Conservation (phyloP, 2,329 filamentous ascomycete species). For the Aspergillus piperis region DNA sequence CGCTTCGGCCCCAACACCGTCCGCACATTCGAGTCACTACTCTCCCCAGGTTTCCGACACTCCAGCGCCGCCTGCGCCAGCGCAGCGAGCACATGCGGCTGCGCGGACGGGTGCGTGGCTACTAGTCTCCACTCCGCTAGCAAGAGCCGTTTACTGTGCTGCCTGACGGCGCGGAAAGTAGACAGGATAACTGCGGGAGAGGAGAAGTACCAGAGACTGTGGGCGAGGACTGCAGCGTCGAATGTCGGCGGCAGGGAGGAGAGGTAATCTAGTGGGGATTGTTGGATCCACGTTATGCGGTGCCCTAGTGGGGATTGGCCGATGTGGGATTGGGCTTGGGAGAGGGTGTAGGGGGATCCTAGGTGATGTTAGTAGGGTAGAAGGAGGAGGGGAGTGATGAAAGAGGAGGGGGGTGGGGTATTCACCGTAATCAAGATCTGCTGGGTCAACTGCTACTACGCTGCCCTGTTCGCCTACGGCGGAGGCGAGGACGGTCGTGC, state of each 20-base stretch:
- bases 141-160: slow-evolving; percentile 35
- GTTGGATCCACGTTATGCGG: slow-evolving; percentile 17
- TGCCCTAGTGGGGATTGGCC: slow-evolving; percentile 12
- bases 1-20: slow-evolving; percentile 47
- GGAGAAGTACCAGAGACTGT: slow-evolving; percentile 59
- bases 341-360: slow-evolving; percentile 20
- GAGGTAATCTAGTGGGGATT: slow-evolving; percentile 27
- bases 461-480: slow-evolving; percentile 48
- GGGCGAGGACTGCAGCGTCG: slow-evolving; percentile 32
- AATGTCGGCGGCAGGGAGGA: slow-evolving; percentile 34
- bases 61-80: slow-evolving; percentile 50
- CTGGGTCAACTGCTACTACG: slow-evolving; percentile 58
- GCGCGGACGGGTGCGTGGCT: slow-evolving; percentile 46
- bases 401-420: no score
- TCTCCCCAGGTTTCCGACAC: slow-evolving; percentile 2
- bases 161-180: slow-evolving; percentile 42
- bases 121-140: slow-evolving; percentile 52
- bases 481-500: slow-evolving; percentile 56
- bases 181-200: slow-evolving; percentile 37
- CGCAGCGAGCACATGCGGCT: slow-evolving; percentile 53
- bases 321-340: slow-evolving; percentile 18
- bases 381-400: background rate
- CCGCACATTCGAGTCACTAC: slow-evolving; percentile 51
- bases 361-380: background rate
- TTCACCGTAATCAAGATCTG: slow-evolving; percentile 47